phyloP scores from a whole-genome alignment of 495 filamentous ascomycete species.

The Filosporella fistucella region DNA sequence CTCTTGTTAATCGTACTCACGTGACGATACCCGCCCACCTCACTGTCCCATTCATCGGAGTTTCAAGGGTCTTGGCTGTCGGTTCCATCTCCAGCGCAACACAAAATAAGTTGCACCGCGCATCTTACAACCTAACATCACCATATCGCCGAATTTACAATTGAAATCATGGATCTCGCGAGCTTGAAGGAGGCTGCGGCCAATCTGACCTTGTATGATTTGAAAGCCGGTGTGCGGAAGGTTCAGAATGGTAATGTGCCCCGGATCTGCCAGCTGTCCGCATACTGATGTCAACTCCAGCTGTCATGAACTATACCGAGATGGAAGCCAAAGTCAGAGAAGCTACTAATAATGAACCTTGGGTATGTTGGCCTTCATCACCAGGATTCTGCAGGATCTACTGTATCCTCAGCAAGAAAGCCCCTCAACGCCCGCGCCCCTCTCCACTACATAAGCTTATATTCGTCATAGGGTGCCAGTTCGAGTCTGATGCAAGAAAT shows the following conservation, averaged over 20 bases:
- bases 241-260: slow-evolving; percentile 86
- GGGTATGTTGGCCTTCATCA: slow-evolving; percentile 41
- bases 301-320: slow-evolving; percentile 99
- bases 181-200: slow-evolving; percentile 83
- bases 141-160: not conserved
- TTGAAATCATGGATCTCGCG: slow-evolving; percentile 71
- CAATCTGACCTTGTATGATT: slow-evolving; percentile 92
- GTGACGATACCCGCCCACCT: no score
- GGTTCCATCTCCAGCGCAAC: not conserved
- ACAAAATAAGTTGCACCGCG: slow-evolving; percentile 2
- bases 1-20: not conserved
- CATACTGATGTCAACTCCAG: slow-evolving; percentile 40
- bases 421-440: no score
- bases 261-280: slow-evolving; percentile 7
- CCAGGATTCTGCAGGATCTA: no score
- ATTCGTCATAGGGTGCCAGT: slow-evolving; percentile 20
- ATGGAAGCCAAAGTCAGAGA: slow-evolving; percentile 99
- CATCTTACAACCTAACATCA: slow-evolving; percentile 4
- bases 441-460: slow-evolving; percentile 2
- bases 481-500: slow-evolving; percentile 75
- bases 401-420: no score
- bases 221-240: slow-evolving; percentile 96
- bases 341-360: slow-evolving; percentile 97
- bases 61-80: slow-evolving; percentile 6
- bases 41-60: no score